Percentiles rank a stretch among this genome's conserved stretches.
Evolutionary conservation across 352 stramenopile genomes (phyloP).

Genomic region (Pythium sp.): DNA sequence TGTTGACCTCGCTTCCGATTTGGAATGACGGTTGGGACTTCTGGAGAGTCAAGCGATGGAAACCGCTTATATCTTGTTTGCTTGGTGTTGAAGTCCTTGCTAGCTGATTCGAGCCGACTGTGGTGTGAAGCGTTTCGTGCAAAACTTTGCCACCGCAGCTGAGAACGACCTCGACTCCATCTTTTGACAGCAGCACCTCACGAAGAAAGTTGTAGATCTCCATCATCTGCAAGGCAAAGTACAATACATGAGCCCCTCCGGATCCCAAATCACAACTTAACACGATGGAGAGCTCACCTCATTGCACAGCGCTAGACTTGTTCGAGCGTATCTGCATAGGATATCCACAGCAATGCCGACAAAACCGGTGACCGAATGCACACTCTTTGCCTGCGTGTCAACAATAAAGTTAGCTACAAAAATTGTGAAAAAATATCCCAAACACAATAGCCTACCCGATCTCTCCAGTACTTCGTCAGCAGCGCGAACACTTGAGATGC

Average conservation of each 20-base stretch:
- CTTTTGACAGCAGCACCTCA: constrained; percentile 44
- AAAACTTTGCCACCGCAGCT: constrained; percentile 48
- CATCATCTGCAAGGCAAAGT: constrained; percentile 27
- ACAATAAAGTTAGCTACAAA: background rate
- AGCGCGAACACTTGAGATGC: constrained; percentile 58
- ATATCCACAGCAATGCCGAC: constrained; percentile 58
- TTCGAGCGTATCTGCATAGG: constrained; percentile 19
- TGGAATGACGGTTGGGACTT: background rate
- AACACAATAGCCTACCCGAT: constrained; percentile 19
- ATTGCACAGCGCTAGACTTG: constrained; percentile 8
- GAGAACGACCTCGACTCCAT: constrained; percentile 46
- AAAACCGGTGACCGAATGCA: constrained; percentile 50
- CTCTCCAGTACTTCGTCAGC: constrained; percentile 46
- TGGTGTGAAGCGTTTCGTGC: constrained; percentile 24
- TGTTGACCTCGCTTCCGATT: background rate
- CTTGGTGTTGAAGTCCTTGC: background rate
- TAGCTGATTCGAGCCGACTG: background rate
- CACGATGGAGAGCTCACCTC: constrained; percentile 18
- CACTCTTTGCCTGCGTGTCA: constrained; percentile 24
- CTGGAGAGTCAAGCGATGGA: background rate
- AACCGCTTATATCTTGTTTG: background rate
- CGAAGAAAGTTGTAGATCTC: constrained; percentile 67
- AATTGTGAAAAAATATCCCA: background rate
- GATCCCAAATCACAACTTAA: background rate
- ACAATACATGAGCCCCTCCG: background rate